These are phyloP conservation scores for Grigorovia jiainica DNA, from an alignment of 805 yeast species.

Conservation along the genomic window DNA sequence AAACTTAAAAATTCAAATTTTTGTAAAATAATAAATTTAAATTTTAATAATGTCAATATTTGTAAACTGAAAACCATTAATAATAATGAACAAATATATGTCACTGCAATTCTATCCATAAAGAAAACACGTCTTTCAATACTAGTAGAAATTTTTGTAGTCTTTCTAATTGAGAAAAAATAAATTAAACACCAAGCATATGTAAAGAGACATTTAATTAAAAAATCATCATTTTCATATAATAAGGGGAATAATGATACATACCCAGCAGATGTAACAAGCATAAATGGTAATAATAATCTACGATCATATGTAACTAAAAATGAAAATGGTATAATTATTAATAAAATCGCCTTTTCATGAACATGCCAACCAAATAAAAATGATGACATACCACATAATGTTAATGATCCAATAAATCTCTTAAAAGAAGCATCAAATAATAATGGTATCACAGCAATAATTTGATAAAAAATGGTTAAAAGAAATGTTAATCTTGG, in stretches of 20 bases:
- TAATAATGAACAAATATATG: slow-evolving; percentile 58
- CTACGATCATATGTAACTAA: slow-evolving; percentile 63
- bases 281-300: slow-evolving; percentile 58
- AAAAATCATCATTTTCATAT: slow-evolving; percentile 69
- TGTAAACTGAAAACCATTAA: slow-evolving; percentile 47
- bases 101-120: slow-evolving; percentile 58
- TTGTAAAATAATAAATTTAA: slow-evolving; percentile 42
- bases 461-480: slow-evolving; percentile 74
- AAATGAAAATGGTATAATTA: slow-evolving; percentile 81
- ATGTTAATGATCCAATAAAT: slow-evolving; percentile 73
- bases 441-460: slow-evolving; percentile 65
- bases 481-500: slow-evolving; percentile 71
- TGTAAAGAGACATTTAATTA: slow-evolving; percentile 68
- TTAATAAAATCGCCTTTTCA: slow-evolving; percentile 89
- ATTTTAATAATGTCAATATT: slow-evolving; percentile 46
- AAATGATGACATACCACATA: slow-evolving; percentile 87
- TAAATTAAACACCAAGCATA: slow-evolving; percentile 78
- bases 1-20: slow-evolving; percentile 65
- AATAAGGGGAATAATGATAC: slow-evolving; percentile 83
- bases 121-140: slow-evolving; percentile 44
- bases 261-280: slow-evolving; percentile 71
- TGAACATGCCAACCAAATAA: slow-evolving; percentile 99
- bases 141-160: slow-evolving; percentile 38
- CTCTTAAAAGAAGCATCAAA: slow-evolving; percentile 65
- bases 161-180: slow-evolving; percentile 61